Conservation (phyloP, 331 rosid genomes). For the Saraca asoca region DNA sequence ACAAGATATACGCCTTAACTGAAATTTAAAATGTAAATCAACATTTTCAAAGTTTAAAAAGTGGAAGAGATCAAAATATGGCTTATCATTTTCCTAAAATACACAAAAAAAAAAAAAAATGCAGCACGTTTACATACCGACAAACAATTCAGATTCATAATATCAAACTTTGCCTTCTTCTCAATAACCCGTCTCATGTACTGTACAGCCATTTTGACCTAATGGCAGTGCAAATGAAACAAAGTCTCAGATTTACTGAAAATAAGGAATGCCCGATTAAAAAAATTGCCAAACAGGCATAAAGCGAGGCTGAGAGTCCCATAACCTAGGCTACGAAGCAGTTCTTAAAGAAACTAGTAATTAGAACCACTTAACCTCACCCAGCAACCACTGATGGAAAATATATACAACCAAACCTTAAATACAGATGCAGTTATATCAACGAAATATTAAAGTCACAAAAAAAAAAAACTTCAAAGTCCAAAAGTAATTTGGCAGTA, state of each 20-base stretch:
- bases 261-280: constrained; percentile 14
- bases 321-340: constrained; percentile 8
- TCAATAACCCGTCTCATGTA: constrained; percentile 87
- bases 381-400: neutral
- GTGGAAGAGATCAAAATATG: constrained; percentile 6
- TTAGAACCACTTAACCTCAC: constrained; percentile 19
- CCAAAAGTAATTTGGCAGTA: constrained; percentile 47
- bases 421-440: constrained; percentile 20
- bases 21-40: constrained; percentile 13
- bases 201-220: constrained; percentile 89
- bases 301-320: constrained; percentile 7
- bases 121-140: constrained; percentile 47
- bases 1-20: constrained; percentile 18
- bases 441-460: constrained; percentile 9
- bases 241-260: neutral
- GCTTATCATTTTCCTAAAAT: neutral
- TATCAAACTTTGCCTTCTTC: constrained; percentile 90
- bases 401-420: constrained; percentile 22
- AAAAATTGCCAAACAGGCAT: constrained; percentile 1
- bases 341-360: constrained; percentile 14
- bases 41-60: constrained; percentile 5
- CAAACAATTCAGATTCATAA: constrained; percentile 81
- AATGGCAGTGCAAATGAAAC: constrained; percentile 19
- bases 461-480: constrained; percentile 19
- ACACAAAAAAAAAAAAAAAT: neutral